Base-by-base conservation (phyloP, 2,329 filamentous ascomycete genomes). In the Thelonectria olida region DNA sequence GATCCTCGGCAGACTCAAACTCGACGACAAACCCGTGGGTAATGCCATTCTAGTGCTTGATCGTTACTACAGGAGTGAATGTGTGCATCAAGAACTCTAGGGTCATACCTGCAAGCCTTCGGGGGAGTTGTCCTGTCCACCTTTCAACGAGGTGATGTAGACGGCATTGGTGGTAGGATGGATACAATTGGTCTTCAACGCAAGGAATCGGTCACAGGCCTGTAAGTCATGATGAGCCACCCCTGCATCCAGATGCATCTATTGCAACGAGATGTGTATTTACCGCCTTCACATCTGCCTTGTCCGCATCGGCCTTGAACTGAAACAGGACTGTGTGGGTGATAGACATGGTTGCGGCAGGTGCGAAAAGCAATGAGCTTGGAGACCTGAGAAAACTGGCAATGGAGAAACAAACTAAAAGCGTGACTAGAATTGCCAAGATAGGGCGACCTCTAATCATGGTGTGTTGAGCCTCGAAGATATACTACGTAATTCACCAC, bases 1-100 rank as follows among this genome's bases (percentile, higher is more conserved):
- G 80, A 71, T 93, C 90, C 63, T 86, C 83, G 17, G 80, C 79
- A 20, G 74, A 88, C 9, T 84, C 82, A 60, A 93, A 93, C 67
- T 91, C 85, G 20, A 84, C 82, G 2, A 93, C 83, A 64, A 93
- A 93, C 0, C 82, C 88, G 72, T 93, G 90, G 0, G 88, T 88
- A 51, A 90, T 85, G 1, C 85, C 89, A 49, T 83, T 81, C 89
- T 88, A 61, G 9, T 12, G 13, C 34, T 20, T 22, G 12, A 7
- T 8, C 4, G 38, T 41, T 8, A 41, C 5, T 22, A 44, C 20
- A 50, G 27, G 2, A 8, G 36, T 61, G 2, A 56, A 44, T 15
- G 4, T 12, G 17, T 8, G 12, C 20, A 27, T 5, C 1, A 13
- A 34, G 7, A 2, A 9, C 13, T 20, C 17, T 5, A 28, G 2